phyloP scores from a whole-genome alignment of 2,329 filamentous ascomycete species.

The Sporothrix protearum region DNA sequence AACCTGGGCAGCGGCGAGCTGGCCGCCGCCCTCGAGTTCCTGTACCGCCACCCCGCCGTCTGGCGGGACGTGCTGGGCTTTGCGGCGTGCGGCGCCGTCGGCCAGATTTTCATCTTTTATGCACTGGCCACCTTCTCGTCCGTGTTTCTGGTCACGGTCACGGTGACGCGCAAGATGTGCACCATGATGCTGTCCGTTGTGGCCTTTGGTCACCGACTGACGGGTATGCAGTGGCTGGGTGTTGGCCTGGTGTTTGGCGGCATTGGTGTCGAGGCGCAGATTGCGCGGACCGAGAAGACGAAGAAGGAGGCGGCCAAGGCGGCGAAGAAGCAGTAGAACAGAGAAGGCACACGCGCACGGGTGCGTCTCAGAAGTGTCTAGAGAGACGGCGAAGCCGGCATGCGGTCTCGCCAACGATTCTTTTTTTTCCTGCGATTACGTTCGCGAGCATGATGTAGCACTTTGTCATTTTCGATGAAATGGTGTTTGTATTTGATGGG shows the following conservation, averaged over 20 bases:
- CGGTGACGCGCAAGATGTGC: conserved; percentile 97
- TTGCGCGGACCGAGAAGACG: conserved; percentile 77
- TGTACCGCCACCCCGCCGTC: conserved; percentile 73
- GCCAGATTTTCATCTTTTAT: conserved; percentile 97
- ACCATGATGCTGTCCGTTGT: conserved; percentile 97
- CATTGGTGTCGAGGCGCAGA: conserved; percentile 82
- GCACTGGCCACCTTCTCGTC: conserved; percentile 90
- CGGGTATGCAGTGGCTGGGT: conserved; percentile 87
- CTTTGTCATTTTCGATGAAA: background rate
- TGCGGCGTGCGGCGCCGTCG: conserved; percentile 82
- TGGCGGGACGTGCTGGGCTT: conserved; percentile 88
- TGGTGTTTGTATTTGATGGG: background rate
- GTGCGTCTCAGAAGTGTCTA: too few relatives aligned
- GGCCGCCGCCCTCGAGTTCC: conserved; percentile 72
- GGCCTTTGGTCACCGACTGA: conserved; percentile 86
- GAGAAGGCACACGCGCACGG: too few relatives aligned
- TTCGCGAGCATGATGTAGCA: background rate
- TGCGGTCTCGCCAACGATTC: too few relatives aligned
- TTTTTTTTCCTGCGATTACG: background rate
- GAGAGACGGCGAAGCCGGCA: background rate
- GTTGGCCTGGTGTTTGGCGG: conserved; percentile 92
- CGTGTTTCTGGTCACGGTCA: conserved; percentile 89
- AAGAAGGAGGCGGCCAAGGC: conserved; percentile 56
- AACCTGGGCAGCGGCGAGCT: conserved; percentile 67
- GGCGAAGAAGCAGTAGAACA: conserved; percentile 28